Base-by-base conservation (phyloP, 306 rosid genomes). In the Crotalaria pallida region DNA sequence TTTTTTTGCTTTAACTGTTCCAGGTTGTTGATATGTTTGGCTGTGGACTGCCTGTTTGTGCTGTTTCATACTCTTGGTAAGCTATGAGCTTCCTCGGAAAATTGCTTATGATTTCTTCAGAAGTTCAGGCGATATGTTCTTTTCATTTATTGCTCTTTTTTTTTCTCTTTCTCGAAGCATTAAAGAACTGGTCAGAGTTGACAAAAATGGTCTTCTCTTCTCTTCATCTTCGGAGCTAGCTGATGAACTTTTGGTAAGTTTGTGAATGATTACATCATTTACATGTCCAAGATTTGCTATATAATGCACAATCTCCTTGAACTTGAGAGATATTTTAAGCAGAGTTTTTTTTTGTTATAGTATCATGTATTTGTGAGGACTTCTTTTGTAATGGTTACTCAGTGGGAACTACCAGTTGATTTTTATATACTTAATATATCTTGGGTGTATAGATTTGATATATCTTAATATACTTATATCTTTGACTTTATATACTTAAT, bases 1-100 rank as follows among this genome's bases (percentile, higher is more conserved):
- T n/a, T n/a, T n/a, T n/a, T 43, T 51, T 19, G 50, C 57, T 47
- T 67, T 76, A 65, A 29, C 40, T 55, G 40, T 57, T 53, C 65
- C 65, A 94, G 98, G 88, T 94, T 56, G 98, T 94, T 73, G 98
- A 94, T 82, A 94, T 94, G 98, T 94, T 94, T 47, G 98, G 98
- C 60, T 94, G 98, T 82, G 97, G 98, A 58, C 83, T 94, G 72
- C 98, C 97, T 22, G 98, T 91, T 77, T 94, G 97, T 75, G 98
- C 98, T 4, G 97, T 91, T 80, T 90, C 98, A 3, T 94, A 94
- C 83, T 94, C 97, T 51, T 94, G 98, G 98, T 94, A 78, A 59
- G 75, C 59, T 43, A 15, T 53, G 16, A 50, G 47, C 36, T 41
- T 67, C 18, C 67, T 65, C 63, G 10, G 9, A 60, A 49, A 52